Evolutionary conservation across 805 yeast species (phyloP).

Genomic region (Hanseniaspora meyeri): DNA sequence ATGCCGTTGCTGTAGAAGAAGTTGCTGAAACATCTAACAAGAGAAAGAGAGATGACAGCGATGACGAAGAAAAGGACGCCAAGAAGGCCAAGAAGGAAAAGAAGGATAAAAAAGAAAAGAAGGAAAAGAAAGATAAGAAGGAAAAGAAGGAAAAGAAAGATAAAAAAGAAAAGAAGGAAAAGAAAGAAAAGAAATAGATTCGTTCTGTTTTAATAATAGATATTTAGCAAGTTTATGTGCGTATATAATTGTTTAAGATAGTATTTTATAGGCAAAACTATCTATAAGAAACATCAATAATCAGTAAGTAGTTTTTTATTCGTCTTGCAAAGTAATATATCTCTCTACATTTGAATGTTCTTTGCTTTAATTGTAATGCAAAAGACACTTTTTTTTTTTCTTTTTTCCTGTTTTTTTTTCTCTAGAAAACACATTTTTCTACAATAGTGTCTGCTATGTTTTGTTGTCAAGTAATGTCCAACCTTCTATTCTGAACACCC

Average conservation of each 20-base stretch:
- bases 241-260: slow-evolving; percentile 5
- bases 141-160: slow-evolving; percentile 24
- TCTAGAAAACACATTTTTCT: too few relatives aligned
- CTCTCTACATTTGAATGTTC: not conserved
- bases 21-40: slow-evolving; percentile 23
- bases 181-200: slow-evolving; percentile 28
- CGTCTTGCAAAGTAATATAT: not conserved
- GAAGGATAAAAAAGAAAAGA: slow-evolving; percentile 23
- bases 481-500: not conserved
- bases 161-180: slow-evolving; percentile 26
- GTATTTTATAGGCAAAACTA: slow-evolving; percentile 5
- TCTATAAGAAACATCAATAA: not conserved
- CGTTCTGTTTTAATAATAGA: not conserved
- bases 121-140: slow-evolving; percentile 29
- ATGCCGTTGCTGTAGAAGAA: slow-evolving; percentile 43
- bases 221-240: not conserved
- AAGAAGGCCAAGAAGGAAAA: slow-evolving; percentile 25
- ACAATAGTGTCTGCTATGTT: too few relatives aligned
- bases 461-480: too few relatives aligned
- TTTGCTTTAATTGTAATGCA: too few relatives aligned
- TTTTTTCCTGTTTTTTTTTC: too few relatives aligned
- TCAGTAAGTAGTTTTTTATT: not conserved
- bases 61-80: slow-evolving; percentile 26
- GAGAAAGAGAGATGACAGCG: slow-evolving; percentile 22
- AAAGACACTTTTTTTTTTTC: too few relatives aligned